Evolutionary conservation across 768 basidiomycete genomes (phyloP).

Genomic region (Piloderma croceum): DNA sequence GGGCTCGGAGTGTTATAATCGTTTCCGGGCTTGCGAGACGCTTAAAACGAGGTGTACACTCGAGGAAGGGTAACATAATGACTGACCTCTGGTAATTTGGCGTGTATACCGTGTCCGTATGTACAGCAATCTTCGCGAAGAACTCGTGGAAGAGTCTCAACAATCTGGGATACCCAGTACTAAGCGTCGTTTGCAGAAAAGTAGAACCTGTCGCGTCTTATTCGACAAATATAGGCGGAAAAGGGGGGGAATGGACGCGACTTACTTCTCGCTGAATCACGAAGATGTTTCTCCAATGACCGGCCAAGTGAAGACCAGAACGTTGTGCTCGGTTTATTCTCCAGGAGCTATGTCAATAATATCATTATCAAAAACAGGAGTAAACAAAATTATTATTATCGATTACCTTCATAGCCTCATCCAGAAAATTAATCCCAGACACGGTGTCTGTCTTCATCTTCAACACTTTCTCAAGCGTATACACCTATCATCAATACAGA

Average conservation of each 20-base stretch:
- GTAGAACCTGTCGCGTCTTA: conserved; percentile 54
- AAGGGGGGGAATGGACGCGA: background rate
- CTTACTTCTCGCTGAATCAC: conserved; percentile 75
- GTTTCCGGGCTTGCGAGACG: conserved; percentile 75
- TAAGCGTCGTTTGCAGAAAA: conserved; percentile 87
- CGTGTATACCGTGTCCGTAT: conserved; percentile 91
- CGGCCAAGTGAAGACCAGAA: conserved; percentile 86
- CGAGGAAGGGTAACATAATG: background rate
- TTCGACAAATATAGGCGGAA: too few relatives aligned
- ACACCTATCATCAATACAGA: conserved; percentile 51
- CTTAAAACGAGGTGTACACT: conserved; percentile 1
- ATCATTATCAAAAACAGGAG: background rate
- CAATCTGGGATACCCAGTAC: conserved; percentile 79
- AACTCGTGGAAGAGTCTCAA: conserved; percentile 94
- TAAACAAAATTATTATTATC: too few relatives aligned
- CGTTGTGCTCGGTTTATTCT: conserved; percentile 83
- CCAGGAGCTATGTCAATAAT: conserved; percentile 52
- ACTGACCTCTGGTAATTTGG: conserved; percentile 76
- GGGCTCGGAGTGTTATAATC: conserved; percentile 74
- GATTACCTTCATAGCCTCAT: conserved; percentile 87
- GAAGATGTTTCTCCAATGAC: conserved; percentile 75
- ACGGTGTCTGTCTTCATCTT: conserved; percentile 79
- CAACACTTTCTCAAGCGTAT: conserved; percentile 91
- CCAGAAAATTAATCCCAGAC: conserved; percentile 76
- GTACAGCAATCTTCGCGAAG: conserved; percentile 90